Evolutionary conservation across 169 alveolate species (phyloP).

Genomic region (Besnoitia besnoiti): DNA sequence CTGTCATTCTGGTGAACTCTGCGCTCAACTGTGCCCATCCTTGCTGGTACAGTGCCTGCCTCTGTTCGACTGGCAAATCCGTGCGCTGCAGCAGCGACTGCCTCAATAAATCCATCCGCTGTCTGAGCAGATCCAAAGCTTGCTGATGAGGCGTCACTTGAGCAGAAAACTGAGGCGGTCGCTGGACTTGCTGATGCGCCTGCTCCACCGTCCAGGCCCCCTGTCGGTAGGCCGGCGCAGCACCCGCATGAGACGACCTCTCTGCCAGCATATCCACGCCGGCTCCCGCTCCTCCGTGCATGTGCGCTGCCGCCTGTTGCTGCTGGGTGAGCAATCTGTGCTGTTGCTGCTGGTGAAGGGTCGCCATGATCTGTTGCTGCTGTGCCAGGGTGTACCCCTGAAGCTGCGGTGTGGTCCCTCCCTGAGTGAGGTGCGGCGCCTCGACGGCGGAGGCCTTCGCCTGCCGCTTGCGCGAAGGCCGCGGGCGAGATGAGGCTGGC

Average conservation of each 20-base stretch:
- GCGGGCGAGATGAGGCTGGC: neutral
- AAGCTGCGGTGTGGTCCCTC: no score
- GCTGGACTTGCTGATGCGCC: neutral
- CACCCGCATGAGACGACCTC: neutral
- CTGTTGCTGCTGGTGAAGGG: neutral
- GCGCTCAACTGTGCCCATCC: neutral
- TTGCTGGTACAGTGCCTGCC: neutral
- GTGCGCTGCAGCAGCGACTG: conserved; percentile 18
- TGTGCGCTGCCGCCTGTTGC: neutral
- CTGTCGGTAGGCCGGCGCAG: neutral
- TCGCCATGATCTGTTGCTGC: neutral
- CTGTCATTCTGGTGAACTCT: neutral
- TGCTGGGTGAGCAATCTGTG: neutral
- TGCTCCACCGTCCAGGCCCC: neutral
- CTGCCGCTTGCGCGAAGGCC: neutral
- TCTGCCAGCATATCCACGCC: neutral
- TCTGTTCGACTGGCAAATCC: neutral
- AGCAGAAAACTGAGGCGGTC: neutral
- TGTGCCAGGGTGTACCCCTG: neutral
- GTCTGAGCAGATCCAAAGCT: neutral
- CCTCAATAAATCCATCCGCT: neutral
- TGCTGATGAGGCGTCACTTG: neutral
- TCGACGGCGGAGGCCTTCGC: neutral
- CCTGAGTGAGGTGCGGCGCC: no score
- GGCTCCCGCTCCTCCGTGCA: neutral